Conservation (phyloP, 1,284 basidiomycete genomes). For the Apiotrichum montevideense region DNA sequence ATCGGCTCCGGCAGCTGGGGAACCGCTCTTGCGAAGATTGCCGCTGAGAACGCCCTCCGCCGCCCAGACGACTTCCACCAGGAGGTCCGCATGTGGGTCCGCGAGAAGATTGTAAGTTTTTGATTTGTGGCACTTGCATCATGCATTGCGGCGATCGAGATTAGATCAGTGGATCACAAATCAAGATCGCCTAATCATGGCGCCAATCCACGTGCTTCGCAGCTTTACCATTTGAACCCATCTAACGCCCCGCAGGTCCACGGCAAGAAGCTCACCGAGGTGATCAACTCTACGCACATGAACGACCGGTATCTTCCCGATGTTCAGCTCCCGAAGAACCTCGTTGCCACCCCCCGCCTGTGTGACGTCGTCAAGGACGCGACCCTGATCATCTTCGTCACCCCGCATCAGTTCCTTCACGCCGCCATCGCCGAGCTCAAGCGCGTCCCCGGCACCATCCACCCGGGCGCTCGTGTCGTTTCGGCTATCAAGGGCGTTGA, state of each 20-base stretch:
- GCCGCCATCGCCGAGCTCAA: constrained; percentile 44
- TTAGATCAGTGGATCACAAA: too few species aligned
- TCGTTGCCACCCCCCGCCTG: constrained; percentile 52
- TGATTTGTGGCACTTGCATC: neutral
- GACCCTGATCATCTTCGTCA: constrained; percentile 54
- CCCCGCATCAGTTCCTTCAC: constrained; percentile 51
- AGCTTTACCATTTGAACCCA: neutral
- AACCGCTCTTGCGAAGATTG: constrained; percentile 55
- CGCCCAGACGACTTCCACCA: constrained; percentile 47
- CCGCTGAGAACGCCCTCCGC: constrained; percentile 50
- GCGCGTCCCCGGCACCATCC: constrained; percentile 45
- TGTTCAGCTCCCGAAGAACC: constrained; percentile 51
- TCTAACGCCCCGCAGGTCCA: constrained; percentile 43
- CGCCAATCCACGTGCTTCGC: too few species aligned
- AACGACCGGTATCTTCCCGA: constrained; percentile 56
- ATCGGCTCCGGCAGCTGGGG: constrained; percentile 55
- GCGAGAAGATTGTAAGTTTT: constrained; percentile 47
- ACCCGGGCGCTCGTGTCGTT: constrained; percentile 47
- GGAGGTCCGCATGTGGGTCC: constrained; percentile 53
- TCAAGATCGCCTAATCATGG: neutral
- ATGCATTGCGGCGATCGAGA: too few species aligned
- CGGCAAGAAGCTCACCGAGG: constrained; percentile 52
- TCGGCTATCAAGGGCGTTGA: constrained; percentile 55
- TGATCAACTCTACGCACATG: constrained; percentile 55
- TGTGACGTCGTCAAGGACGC: constrained; percentile 53